Evolutionary conservation across 495 filamentous ascomycete genomes (phyloP).

Genomic region (Neurospora cerealis): DNA sequence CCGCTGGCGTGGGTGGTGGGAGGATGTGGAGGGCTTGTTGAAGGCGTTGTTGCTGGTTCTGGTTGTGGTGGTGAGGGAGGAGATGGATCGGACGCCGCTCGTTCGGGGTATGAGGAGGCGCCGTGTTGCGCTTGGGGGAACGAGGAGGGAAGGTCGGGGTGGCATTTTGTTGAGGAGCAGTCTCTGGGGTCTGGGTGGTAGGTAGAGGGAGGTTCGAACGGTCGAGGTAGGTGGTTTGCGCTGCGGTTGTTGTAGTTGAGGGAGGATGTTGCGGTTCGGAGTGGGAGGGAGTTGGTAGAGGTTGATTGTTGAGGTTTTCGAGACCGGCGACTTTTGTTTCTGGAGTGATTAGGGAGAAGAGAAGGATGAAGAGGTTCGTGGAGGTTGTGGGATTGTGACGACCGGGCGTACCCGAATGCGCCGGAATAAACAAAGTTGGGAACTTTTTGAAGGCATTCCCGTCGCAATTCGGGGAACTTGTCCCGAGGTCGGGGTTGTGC

Average conservation of each 20-base stretch:
- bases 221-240: neutral
- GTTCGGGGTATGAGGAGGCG: neutral
- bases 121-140: neutral
- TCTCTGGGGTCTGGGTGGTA: neutral
- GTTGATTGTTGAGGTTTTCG: neutral
- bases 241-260: neutral
- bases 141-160: neutral
- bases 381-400: neutral
- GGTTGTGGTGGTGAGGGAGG: conserved; percentile 3
- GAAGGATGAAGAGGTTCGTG: neutral
- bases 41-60: conserved; percentile 1
- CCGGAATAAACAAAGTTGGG: neutral
- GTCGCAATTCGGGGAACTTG: neutral
- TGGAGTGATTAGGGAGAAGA: neutral
- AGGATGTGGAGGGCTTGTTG: neutral
- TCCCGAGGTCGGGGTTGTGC: neutral
- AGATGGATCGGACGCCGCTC: neutral
- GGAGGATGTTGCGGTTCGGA: neutral
- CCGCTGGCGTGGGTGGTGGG: neutral
- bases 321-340: neutral
- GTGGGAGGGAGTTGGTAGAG: neutral
- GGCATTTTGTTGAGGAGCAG: neutral
- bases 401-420: neutral
- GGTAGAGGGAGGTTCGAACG: neutral
- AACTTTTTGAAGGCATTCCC: neutral